Conservation (phyloP, 108 stramenopile species). For the Fragilariopsis cylindrus region DNA sequence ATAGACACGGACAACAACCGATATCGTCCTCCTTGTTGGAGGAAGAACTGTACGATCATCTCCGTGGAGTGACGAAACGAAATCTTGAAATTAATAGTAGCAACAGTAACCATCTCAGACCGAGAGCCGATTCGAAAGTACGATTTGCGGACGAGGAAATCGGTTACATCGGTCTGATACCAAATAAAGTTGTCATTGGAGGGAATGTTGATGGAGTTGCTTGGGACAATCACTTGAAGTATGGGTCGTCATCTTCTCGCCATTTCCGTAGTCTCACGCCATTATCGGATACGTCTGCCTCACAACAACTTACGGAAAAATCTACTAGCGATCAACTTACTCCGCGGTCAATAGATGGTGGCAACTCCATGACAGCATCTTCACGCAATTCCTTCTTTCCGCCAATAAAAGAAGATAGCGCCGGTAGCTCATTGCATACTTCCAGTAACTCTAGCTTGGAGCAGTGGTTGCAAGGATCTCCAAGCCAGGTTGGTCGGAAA, state of each 20-base stretch:
- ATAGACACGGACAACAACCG: constrained; percentile 33
- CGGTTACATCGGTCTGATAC: constrained; percentile 3
- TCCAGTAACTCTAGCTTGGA: constrained; percentile 31
- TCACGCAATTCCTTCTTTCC: background rate
- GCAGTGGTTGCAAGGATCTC: constrained; percentile 30
- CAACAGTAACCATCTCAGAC: background rate
- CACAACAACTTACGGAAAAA: background rate
- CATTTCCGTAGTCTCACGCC: constrained; percentile 18
- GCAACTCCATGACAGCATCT: background rate
- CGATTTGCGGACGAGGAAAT: constrained; percentile 41
- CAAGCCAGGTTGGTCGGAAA: background rate
- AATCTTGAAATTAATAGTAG: background rate
- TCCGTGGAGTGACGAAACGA: constrained; percentile 12
- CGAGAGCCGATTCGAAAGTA: constrained; percentile 39
- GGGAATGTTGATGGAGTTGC: background rate
- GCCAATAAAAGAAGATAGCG: background rate
- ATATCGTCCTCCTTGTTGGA: constrained; percentile 23
- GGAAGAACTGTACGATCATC: constrained; percentile 33
- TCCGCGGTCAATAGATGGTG: background rate
- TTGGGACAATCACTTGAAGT: background rate
- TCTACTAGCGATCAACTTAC: background rate
- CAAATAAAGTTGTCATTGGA: background rate
- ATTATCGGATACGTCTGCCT: constrained; percentile 19
- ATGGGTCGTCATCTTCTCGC: background rate
- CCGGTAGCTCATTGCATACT: constrained; percentile 7